Evolutionary conservation across 768 basidiomycete species (phyloP), one percentile per base, ranked within the genome.

Genomic region (Suillus luteus): DNA sequence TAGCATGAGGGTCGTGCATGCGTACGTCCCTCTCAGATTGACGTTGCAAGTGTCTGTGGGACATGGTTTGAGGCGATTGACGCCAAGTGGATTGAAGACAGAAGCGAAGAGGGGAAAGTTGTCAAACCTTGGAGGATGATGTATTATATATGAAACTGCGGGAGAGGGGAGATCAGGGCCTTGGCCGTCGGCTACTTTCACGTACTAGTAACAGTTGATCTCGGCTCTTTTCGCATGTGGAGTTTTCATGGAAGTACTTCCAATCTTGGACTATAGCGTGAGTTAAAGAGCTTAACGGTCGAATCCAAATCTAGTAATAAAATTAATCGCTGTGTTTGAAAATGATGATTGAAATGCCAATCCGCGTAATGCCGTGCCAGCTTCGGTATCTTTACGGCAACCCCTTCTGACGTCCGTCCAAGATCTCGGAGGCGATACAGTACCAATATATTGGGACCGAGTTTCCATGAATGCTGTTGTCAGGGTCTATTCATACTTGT

Each of bases 11-110:
- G 66, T 90, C 87, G 68, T 87, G 88, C 73, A 88, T 84, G 65
- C 86, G 85, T 37, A 84, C 79, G 75, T 90, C 87, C 68, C 86
- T 78, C 64, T 86, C 85, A 38, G 80, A 73, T 67, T 82, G 86
- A 68, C 88, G 87, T 65, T 86, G 81, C 38, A 83, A 75, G 70
- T 86, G 86, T 73, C 89, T 77, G 69, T 81, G 81, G 69, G 89
- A 83, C 88, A 88, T 87, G 74, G 73, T 62, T 63, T 67, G 59
- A 65, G 69, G 63, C 63, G 66, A 65, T 67, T 68, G 64, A 68
- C 64, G 68, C 66, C 66, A 68, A 63, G 65, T 61, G 67, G 74
- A 73, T 63, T 70, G 72, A 67, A 67, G 73, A 66, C 66, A 70
- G 72, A 72, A 77, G 75, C 74, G 73, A 73, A 75, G 77, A 76